These are phyloP conservation scores for Sclerotinia borealis DNA, from an alignment of 2,329 filamentous ascomycete species.

Conservation along the genomic window DNA sequence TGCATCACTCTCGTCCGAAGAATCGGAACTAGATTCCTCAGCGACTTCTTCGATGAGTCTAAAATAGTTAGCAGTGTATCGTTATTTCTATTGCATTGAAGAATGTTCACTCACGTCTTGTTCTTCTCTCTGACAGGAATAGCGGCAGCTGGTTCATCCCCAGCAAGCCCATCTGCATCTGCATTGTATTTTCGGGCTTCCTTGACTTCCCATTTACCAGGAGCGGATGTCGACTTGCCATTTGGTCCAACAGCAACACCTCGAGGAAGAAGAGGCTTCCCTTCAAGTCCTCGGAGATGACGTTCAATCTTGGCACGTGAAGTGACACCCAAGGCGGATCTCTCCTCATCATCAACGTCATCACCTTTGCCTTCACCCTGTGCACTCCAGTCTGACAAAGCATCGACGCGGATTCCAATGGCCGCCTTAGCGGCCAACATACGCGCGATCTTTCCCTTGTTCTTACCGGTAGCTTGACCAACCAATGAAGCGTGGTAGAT, in stretches of 20 bases:
- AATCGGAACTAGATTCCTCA: constrained; percentile 17
- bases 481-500: constrained; percentile 91
- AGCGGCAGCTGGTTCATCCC: constrained; percentile 51
- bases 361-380: constrained; percentile 59
- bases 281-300: constrained; percentile 72
- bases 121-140: constrained; percentile 43
- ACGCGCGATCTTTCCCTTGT: constrained; percentile 99
- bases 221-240: constrained; percentile 52
- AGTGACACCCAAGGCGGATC: constrained; percentile 69
- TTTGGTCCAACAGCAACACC: constrained; percentile 70
- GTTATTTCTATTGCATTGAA: constrained; percentile 17
- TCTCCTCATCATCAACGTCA: constrained; percentile 79
- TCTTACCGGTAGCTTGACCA: constrained; percentile 93
- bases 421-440: constrained; percentile 92
- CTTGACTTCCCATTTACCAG: constrained; percentile 84
- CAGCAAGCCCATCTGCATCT: constrained; percentile 79
- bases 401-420: constrained; percentile 87
- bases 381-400: constrained; percentile 69
- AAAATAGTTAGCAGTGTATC: background rate
- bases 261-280: constrained; percentile 77
- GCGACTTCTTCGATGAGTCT: constrained; percentile 35
- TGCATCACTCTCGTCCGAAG: constrained; percentile 7
- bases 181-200: constrained; percentile 91
- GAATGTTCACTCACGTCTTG: constrained; percentile 35
- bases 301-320: constrained; percentile 70